These are phyloP conservation scores for Pholiota molesta DNA, from an alignment of 768 basidiomycete genomes.

Conservation along the genomic window DNA sequence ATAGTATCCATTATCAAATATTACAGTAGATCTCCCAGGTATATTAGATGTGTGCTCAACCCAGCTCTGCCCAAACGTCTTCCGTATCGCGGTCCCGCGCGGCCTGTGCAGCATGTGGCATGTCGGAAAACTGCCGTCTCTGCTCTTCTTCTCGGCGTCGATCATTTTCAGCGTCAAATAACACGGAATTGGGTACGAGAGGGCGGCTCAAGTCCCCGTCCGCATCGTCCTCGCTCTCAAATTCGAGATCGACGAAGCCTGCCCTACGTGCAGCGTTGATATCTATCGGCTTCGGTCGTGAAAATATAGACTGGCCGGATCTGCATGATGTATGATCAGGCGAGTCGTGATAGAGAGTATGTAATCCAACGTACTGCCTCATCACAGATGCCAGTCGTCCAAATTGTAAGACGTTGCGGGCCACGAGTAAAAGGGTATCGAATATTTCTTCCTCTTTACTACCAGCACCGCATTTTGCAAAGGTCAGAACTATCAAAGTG, in stretches of 20 bases:
- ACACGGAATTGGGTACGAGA: constrained; percentile 57
- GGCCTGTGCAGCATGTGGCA: constrained; percentile 63
- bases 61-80: constrained; percentile 75
- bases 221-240: constrained; percentile 66
- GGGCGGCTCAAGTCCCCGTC: constrained; percentile 64
- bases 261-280: constrained; percentile 71
- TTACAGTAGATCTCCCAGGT: constrained; percentile 1
- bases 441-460: constrained; percentile 94
- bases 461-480: constrained; percentile 79
- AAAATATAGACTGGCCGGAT: constrained; percentile 89
- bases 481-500: constrained; percentile 86
- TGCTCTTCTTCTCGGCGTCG: constrained; percentile 23
- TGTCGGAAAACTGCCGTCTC: constrained; percentile 44
- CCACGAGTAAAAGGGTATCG: constrained; percentile 90
- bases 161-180: constrained; percentile 60
- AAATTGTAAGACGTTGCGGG: constrained; percentile 92
- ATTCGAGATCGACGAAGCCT: constrained; percentile 74
- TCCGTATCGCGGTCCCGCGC: constrained; percentile 60
- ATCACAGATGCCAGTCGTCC: constrained; percentile 90
- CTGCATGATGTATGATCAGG: constrained; percentile 36
- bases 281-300: constrained; percentile 85
- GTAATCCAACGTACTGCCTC: constrained; percentile 70
- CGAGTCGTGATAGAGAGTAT: constrained; percentile 7
- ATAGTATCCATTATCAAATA: constrained; percentile 7
- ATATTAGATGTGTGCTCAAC: constrained; percentile 33